These are phyloP conservation scores for Hibiscus tridactylites DNA, from an alignment of 345 rosid genomes.

Conservation along the genomic window DNA sequence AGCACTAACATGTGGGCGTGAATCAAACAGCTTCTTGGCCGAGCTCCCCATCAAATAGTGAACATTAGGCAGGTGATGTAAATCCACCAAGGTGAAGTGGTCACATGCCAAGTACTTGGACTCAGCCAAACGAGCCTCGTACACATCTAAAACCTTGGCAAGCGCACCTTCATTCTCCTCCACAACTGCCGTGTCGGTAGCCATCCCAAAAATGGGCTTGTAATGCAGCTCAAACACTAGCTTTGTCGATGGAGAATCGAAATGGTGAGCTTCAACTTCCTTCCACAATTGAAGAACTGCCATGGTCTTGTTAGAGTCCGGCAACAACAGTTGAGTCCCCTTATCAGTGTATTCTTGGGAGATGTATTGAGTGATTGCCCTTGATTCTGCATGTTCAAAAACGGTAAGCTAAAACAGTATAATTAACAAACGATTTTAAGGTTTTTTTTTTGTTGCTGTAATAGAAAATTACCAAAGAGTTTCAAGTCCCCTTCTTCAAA, in stretches of 20 bases:
- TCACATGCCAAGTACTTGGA: slow-evolving; percentile 63
- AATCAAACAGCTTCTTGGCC: slow-evolving; percentile 32
- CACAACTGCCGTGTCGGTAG: slow-evolving; percentile 43
- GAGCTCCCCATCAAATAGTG: slow-evolving; percentile 32
- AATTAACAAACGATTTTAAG: neutral
- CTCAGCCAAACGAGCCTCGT: slow-evolving; percentile 47
- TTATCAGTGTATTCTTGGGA: slow-evolving; percentile 33
- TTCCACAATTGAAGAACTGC: slow-evolving; percentile 37
- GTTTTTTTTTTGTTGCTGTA: neutral
- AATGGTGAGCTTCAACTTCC: slow-evolving; percentile 66
- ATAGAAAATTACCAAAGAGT: slow-evolving; percentile 44
- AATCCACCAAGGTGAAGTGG: slow-evolving; percentile 55
- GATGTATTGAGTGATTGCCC: slow-evolving; percentile 63
- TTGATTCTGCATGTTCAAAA: slow-evolving; percentile 45
- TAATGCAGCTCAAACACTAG: slow-evolving; percentile 42
- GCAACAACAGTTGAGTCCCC: slow-evolving; percentile 44
- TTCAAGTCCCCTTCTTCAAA: slow-evolving; percentile 59
- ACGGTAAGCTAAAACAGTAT: neutral
- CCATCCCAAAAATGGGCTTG: slow-evolving; percentile 43
- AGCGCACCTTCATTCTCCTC: slow-evolving; percentile 48
- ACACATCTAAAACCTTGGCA: slow-evolving; percentile 44
- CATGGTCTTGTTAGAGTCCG: slow-evolving; percentile 19
- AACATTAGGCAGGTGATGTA: slow-evolving; percentile 62
- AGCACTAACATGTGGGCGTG: slow-evolving; percentile 39
- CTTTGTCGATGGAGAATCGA: slow-evolving; percentile 49